These are phyloP conservation scores for Erucastrum elatum DNA, from an alignment of 345 rosid species.

Conservation along the genomic window DNA sequence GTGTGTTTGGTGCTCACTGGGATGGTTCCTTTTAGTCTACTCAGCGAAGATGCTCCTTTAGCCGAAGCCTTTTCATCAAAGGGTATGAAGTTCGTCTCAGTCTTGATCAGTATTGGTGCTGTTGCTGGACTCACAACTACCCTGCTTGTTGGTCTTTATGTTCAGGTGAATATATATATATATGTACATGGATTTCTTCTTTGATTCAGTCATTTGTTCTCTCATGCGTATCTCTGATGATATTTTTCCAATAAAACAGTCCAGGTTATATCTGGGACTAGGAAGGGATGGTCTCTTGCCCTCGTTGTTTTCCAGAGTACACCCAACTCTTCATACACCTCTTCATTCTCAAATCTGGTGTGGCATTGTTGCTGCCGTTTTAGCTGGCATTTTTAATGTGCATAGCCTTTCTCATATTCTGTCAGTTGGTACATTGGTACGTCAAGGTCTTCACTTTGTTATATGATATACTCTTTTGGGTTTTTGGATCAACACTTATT, in stretches of 20 bases:
- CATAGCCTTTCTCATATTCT: conserved; percentile 88
- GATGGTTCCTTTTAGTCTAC: conserved; percentile 76
- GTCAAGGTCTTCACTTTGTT: conserved; percentile 19
- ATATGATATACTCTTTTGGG: background rate
- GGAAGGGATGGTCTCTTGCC: conserved; percentile 98
- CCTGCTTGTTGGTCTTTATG: conserved; percentile 94
- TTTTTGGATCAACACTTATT: conserved; percentile 15
- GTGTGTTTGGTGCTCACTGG: conserved; percentile 96
- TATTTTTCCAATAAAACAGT: conserved; percentile 54
- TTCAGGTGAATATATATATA: conserved; percentile 60
- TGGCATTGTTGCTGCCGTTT: conserved; percentile 71
- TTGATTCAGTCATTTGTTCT: conserved; percentile 13
- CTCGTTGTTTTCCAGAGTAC: conserved; percentile 80
- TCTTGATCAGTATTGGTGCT: conserved; percentile 88
- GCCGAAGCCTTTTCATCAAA: conserved; percentile 78
- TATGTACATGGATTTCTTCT: background rate
- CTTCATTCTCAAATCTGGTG: conserved; percentile 94
- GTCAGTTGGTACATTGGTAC: conserved; percentile 92
- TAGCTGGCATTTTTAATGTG: conserved; percentile 84
- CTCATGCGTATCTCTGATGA: conserved; percentile 4
- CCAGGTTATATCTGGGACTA: conserved; percentile 87
- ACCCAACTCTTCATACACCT: conserved; percentile 78
- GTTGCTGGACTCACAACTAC: conserved; percentile 97
- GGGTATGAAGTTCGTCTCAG: conserved; percentile 80
- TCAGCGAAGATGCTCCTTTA: conserved; percentile 91